Percentiles rank a stretch among this genome's conserved stretches.
phyloP scores from a whole-genome alignment of 306 rosid genomes.

The Lagenaria siceraria region DNA sequence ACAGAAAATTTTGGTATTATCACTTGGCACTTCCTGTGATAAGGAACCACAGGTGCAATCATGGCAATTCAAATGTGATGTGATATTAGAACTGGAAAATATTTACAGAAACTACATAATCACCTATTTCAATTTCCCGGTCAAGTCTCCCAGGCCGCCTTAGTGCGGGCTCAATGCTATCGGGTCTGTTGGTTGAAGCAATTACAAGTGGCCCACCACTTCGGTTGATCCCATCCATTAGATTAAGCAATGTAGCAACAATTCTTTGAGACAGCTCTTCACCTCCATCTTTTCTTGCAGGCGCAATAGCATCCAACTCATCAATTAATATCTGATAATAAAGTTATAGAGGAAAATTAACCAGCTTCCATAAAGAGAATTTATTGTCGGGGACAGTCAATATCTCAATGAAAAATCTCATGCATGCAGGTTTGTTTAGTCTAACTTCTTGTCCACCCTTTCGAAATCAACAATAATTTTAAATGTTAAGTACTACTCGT shows the following conservation, averaged over 20 bases:
- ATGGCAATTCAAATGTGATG: not conserved
- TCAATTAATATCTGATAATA: conserved; percentile 62
- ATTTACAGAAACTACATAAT: not conserved
- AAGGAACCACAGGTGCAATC: not conserved
- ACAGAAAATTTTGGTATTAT: not conserved
- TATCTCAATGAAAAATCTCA: not conserved
- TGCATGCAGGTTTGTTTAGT: not conserved
- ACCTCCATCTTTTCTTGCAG: conserved; percentile 79
- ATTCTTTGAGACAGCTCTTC: conserved; percentile 80
- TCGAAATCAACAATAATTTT: not conserved
- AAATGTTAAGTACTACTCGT: not conserved
- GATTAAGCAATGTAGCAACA: conserved; percentile 62
- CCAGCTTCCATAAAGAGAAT: not conserved
- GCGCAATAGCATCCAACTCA: conserved; percentile 91
- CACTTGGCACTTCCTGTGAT: not conserved
- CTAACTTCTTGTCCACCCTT: not conserved
- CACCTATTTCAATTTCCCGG: conserved; percentile 89
- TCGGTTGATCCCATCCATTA: conserved; percentile 78
- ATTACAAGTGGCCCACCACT: conserved; percentile 63
- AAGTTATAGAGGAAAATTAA: conserved; percentile 8
- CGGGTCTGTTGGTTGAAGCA: conserved; percentile 82
- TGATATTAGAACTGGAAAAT: not conserved
- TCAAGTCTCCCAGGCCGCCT: conserved; percentile 92
- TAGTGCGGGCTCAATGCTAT: conserved; percentile 81
- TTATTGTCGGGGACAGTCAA: not conserved